Conservation (phyloP, 129 eudicot genomes). For the Tanacetum coccineum region DNA sequence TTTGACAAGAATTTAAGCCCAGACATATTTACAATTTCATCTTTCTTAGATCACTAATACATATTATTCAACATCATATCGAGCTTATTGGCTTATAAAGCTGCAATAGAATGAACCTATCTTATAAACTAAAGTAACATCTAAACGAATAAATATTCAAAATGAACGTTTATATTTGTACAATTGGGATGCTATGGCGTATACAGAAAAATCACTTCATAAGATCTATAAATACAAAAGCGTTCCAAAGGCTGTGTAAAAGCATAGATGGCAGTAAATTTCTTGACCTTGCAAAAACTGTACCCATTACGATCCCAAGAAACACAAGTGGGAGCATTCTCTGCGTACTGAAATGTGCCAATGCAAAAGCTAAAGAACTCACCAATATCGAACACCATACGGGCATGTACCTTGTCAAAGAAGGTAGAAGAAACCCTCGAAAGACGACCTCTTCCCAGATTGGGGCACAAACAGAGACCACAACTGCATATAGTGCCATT, state of each 20-base stretch:
- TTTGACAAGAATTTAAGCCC: not conserved
- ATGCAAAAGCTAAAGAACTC: slow-evolving; percentile 64
- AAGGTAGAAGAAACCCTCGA: slow-evolving; percentile 72
- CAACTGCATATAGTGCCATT: slow-evolving; percentile 53
- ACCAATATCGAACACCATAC: slow-evolving; percentile 63
- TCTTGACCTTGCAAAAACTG: slow-evolving; percentile 56
- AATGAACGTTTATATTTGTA: slow-evolving; percentile 12
- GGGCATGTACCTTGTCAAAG: slow-evolving; percentile 72
- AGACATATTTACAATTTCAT: not conserved
- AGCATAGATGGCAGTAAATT: slow-evolving; percentile 60
- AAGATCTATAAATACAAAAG: slow-evolving; percentile 67
- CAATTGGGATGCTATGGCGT: not conserved
- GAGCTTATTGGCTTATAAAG: not conserved
- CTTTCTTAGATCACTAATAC: too few species aligned
- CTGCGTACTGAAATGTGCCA: slow-evolving; percentile 67
- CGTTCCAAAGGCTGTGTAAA: slow-evolving; percentile 72
- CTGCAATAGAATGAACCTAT: not conserved
- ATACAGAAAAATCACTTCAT: slow-evolving; percentile 40
- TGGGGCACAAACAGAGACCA: slow-evolving; percentile 66
- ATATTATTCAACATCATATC: not conserved
- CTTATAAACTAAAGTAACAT: not conserved
- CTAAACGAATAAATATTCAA: not conserved
- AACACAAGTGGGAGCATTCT: slow-evolving; percentile 64
- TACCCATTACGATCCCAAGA: slow-evolving; percentile 62
- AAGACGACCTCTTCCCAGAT: slow-evolving; percentile 74